These are phyloP conservation scores for Geoglossum cookeanum DNA, from an alignment of 2,329 filamentous ascomycete species.

Conservation along the genomic window DNA sequence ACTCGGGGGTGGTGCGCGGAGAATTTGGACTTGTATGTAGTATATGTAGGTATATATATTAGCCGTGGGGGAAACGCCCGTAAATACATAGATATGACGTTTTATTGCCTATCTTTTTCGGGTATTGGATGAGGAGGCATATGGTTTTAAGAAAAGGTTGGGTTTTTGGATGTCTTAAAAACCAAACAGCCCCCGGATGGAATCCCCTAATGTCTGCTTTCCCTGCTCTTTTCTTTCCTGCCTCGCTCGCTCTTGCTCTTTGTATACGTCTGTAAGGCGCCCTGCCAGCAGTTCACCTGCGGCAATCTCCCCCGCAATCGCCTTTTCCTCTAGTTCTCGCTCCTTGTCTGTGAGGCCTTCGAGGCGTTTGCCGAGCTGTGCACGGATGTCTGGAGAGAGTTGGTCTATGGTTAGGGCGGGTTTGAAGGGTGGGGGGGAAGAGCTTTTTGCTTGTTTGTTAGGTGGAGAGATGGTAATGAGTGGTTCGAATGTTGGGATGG, in stretches of 20 bases:
- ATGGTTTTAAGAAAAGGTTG: too few species aligned
- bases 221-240: conserved; percentile 37
- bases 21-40: too few species aligned
- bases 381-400: conserved; percentile 30
- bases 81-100: too few species aligned
- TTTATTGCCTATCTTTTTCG: too few species aligned
- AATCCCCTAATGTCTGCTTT: conserved; percentile 25
- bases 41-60: too few species aligned
- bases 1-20: too few species aligned
- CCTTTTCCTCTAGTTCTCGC: conserved; percentile 41
- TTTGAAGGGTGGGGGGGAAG: not conserved
- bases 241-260: conserved; percentile 35
- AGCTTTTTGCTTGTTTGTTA: not conserved
- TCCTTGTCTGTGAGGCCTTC: conserved; percentile 39
- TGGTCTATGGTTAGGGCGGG: conserved; percentile 10
- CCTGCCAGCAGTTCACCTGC: conserved; percentile 40
- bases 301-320: conserved; percentile 41
- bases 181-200: conserved; percentile 17
- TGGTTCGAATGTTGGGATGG: conserved; percentile 24
- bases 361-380: conserved; percentile 34
- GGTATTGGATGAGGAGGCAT: too few species aligned
- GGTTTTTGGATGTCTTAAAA: too few species aligned
- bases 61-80: too few species aligned
- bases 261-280: conserved; percentile 34
- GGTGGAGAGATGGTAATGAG: not conserved